Percentiles rank a stretch among this genome's conserved stretches.
phyloP scores from a whole-genome alignment of 306 rosid genomes.

The Cicer cuneatum region DNA sequence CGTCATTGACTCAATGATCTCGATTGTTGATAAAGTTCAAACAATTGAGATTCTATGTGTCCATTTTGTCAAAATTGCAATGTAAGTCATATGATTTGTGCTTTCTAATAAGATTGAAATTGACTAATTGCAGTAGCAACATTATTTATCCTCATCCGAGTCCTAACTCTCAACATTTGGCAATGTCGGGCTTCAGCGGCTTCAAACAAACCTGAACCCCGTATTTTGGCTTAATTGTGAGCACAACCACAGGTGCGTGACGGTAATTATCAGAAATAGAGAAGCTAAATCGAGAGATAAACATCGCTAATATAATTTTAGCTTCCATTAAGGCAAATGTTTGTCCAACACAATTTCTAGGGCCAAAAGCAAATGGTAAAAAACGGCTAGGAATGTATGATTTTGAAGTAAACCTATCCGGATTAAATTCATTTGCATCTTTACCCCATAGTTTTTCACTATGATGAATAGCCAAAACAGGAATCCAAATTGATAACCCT shows the following conservation, averaged over 20 bases:
- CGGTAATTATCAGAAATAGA: constrained; percentile 69
- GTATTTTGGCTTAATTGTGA: constrained; percentile 87
- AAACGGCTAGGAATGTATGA: constrained; percentile 72
- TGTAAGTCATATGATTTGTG: background rate
- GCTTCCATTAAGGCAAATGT: constrained; percentile 94
- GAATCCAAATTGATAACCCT: constrained; percentile 95
- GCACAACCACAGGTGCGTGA: constrained; percentile 89
- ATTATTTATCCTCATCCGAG: background rate
- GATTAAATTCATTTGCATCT: constrained; percentile 92
- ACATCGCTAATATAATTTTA: constrained; percentile 84
- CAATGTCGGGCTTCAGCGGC: constrained; percentile 50
- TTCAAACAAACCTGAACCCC: constrained; percentile 91
- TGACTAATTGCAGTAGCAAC: background rate
- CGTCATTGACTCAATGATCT: background rate
- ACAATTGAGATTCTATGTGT: background rate
- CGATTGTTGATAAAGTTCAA: background rate
- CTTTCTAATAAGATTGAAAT: background rate
- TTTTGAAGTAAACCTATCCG: constrained; percentile 79
- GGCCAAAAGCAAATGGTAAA: constrained; percentile 86
- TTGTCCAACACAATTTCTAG: constrained; percentile 92
- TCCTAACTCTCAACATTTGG: background rate
- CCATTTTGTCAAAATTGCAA: background rate
- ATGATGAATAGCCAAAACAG: constrained; percentile 95
- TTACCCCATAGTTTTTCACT: constrained; percentile 87
- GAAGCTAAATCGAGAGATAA: constrained; percentile 74